These are phyloP conservation scores for Brasilioporus rufonigricans DNA, from an alignment of 768 basidiomycete species.

Conservation along the genomic window DNA sequence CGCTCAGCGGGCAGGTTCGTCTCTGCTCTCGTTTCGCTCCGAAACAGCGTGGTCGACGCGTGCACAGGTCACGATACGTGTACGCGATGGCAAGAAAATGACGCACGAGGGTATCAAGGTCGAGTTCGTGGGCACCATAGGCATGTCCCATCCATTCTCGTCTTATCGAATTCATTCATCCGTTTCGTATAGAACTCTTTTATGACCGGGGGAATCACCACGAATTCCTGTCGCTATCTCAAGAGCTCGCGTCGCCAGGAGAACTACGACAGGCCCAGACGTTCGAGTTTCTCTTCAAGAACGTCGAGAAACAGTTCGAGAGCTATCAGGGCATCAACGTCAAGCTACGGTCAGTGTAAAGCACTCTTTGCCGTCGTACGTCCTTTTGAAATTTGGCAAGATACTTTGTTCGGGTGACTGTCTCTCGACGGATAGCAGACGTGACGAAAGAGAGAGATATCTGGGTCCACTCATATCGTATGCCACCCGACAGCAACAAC, in stretches of 20 bases:
- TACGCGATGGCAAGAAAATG: constrained; percentile 93
- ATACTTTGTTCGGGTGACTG: constrained; percentile 88
- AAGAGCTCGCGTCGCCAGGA: constrained; percentile 93
- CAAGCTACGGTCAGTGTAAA: constrained; percentile 73
- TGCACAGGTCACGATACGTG: constrained; percentile 74
- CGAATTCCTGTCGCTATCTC: constrained; percentile 93
- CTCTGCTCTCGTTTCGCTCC: background rate
- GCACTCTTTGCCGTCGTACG: background rate
- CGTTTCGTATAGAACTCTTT: constrained; percentile 61
- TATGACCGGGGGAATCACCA: constrained; percentile 98
- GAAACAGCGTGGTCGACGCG: background rate
- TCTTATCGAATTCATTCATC: background rate
- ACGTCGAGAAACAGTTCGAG: constrained; percentile 99
- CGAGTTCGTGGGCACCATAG: constrained; percentile 95
- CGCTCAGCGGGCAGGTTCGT: constrained; percentile 80
- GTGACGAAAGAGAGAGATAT: constrained; percentile 90
- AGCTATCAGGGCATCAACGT: constrained; percentile 98
- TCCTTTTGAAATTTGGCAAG: constrained; percentile 39
- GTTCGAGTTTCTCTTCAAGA: constrained; percentile 97
- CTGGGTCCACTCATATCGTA: constrained; percentile 98
- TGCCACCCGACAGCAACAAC: constrained; percentile 98
- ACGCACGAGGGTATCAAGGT: constrained; percentile 97
- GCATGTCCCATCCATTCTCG: constrained; percentile 42
- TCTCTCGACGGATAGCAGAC: constrained; percentile 91
- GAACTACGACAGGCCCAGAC: constrained; percentile 97